Conservation (phyloP, 176 grass and related monocot genomes). For the Olyra latifolia region DNA sequence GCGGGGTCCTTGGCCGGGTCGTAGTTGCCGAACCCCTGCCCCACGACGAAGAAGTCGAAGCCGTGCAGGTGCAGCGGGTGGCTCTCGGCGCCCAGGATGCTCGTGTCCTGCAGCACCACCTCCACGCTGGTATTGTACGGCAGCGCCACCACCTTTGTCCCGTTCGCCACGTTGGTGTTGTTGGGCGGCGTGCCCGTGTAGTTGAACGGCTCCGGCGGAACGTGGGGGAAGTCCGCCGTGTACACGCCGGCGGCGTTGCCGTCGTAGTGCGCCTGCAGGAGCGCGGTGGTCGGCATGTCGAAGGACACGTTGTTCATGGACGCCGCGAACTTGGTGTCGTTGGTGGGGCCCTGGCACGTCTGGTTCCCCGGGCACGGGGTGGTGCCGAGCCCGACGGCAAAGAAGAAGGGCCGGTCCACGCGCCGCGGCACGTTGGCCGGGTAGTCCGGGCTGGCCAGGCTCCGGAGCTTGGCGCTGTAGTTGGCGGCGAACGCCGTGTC, state of each 20-base stretch:
- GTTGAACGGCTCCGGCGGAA: slow-evolving; percentile 60
- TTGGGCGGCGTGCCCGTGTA: slow-evolving; percentile 84
- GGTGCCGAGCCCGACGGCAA: slow-evolving; percentile 74
- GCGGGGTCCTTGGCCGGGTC: slow-evolving; percentile 37
- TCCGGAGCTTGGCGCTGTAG: slow-evolving; percentile 51
- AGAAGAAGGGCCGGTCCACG: slow-evolving; percentile 71
- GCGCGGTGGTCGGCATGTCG: slow-evolving; percentile 52
- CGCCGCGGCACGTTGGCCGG: slow-evolving; percentile 45
- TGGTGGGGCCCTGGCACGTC: slow-evolving; percentile 74
- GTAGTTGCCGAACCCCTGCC: slow-evolving; percentile 63
- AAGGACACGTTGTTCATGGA: slow-evolving; percentile 77
- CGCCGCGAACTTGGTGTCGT: slow-evolving; percentile 59
- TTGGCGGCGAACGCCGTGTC: slow-evolving; percentile 56
- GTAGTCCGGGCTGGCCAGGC: slow-evolving; percentile 46
- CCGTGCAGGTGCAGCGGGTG: slow-evolving; percentile 81
- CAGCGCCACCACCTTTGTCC: slow-evolving; percentile 65
- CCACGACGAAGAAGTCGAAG: slow-evolving; percentile 68
- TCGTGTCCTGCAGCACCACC: slow-evolving; percentile 77
- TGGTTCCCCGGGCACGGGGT: slow-evolving; percentile 57
- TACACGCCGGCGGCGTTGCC: slow-evolving; percentile 39
- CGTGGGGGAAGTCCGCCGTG: slow-evolving; percentile 53
- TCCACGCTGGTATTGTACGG: slow-evolving; percentile 68
- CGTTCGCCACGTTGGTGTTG: slow-evolving; percentile 65
- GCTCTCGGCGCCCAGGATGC: slow-evolving; percentile 65
- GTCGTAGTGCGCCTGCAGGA: slow-evolving; percentile 64